These are phyloP conservation scores for Pestalotiopsis sp. DNA, from an alignment of 2,329 filamentous ascomycete genomes.

Conservation along the genomic window DNA sequence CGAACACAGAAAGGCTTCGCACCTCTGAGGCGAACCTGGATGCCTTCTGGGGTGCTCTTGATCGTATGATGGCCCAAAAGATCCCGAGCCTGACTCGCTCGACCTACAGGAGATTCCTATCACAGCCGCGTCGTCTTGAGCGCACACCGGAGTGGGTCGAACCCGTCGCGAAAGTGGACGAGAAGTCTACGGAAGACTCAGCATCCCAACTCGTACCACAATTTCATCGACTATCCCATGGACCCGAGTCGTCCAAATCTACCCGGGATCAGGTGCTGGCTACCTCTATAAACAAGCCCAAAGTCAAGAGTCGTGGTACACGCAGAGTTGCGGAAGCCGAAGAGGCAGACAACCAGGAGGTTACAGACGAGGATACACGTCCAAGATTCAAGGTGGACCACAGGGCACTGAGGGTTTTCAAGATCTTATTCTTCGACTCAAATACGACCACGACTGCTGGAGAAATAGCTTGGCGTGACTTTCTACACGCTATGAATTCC, in stretches of 20 bases:
- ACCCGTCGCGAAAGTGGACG: conserved; percentile 25
- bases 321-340: neutral
- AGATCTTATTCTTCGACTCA: conserved; percentile 41
- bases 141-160: conserved; percentile 52
- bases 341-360: neutral
- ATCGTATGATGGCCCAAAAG: neutral
- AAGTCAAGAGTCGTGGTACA: neutral
- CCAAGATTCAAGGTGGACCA: conserved; percentile 23
- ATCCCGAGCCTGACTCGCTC: conserved; percentile 22
- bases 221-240: conserved; percentile 2
- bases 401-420: conserved; percentile 34
- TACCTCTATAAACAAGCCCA: neutral
- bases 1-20: conserved; percentile 20
- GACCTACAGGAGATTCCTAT: conserved; percentile 29
- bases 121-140: conserved; percentile 36
- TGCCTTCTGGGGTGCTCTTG: conserved; percentile 17
- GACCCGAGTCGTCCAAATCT: conserved; percentile 5
- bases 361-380: neutral
- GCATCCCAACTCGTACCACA: neutral
- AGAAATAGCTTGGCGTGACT: conserved; percentile 53
- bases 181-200: conserved; percentile 18
- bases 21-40: conserved; percentile 23
- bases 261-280: conserved; percentile 11
- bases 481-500: conserved; percentile 50
- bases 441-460: conserved; percentile 35